Base-by-base conservation (phyloP, 345 rosid genomes). In the Moricandia moricandioides region DNA sequence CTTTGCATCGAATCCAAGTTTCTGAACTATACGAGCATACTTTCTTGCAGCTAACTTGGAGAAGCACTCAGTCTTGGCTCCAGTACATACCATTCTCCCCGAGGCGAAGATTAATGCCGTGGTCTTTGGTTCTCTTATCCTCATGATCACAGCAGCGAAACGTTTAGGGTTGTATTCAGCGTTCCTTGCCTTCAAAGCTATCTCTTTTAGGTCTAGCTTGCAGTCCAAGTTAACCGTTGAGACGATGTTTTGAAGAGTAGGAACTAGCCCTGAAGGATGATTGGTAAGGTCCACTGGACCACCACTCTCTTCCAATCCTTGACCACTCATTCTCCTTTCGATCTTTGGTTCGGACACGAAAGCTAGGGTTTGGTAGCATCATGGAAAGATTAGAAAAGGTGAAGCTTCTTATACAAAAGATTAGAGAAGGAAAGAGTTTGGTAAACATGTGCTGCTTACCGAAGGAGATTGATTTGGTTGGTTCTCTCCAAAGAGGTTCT, bases 251-350 rank as follows among this genome's bases (percentile, higher is more conserved):
- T 59, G 63, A 30, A 59, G 37, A 3, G 63, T 59, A 10, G 63
- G 63, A n/a, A 59, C 63, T 13, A 59, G 8, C 59, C 97, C 99
- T 7, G 99, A 95, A 49, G 96, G 97, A 80, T 95, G 97, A 83
- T 86, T 87, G 68, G 84, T 56, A 24, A 56, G 83, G 82, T 95
- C 99, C 76, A 95, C 96, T 4, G 96, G 94, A 58, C 88, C 93
- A 87, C 86, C 84, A 88, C 86, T 87, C 27, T 91, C 97, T 84
- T 88, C 96, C 84, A 78, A 75, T 78, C 73, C 84, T 78, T 88
- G 93, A 33, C 88, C 99, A 59, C 96, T 86, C 99, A 95, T 95
- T 60, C 16, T 58, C 33, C 8, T 3, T 11, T 55, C 61, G 24
- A 21, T 56, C 1, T 26, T 56, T 12, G 33, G 2, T 60, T 49